Evolutionary conservation across 768 basidiomycete genomes (phyloP), one percentile per base, ranked within the genome.

Genomic region (Mycena latifolia): DNA sequence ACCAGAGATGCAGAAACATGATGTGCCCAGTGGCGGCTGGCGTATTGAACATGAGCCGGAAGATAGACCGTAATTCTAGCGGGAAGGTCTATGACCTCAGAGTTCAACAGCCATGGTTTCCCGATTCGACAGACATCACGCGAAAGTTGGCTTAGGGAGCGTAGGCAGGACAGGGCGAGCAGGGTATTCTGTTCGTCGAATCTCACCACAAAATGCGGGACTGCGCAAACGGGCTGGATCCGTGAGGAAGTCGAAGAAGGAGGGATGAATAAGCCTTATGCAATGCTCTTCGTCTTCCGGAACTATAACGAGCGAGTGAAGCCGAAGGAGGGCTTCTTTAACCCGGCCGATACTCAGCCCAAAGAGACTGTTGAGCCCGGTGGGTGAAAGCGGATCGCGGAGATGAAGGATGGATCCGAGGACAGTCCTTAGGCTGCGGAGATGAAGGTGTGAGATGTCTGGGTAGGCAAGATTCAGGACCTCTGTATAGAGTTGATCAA

Each of bases 21-120:
- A 28, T 46, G 65, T 17, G 55, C 59, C 72, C 72, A 74, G 41
- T 72, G 59, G n/a, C 56, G 67, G 52, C 68, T 70, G 1, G 74
- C 67, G 62, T 75, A 75, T 55, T 63, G 67, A 8, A 75, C 25
- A 25, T 69, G 51, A 1, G 52, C 29, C 5, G 71, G 64, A 22
- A 73, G 66, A 22, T 55, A 28, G n/a, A 28, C 41, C 15, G 15
- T 35, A 9, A 72, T 59, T 7, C 56, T 33, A n/a, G 2, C 20
- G 22, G 28, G 27, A 22, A 69, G 39, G 24, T 66, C 61, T 0
- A 15, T 9, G 0, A 69, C 29, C 24, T 69, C 68, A 14, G 14
- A 53, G 53, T 69, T 62, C 1, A 58, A 27, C 10, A 58, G 35
- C 4, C 58, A 61, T 7, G 64, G 55, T 12, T 61, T 24, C 33